Percentiles rank a stretch among this genome's conserved stretches.
Evolutionary conservation across 306 rosid species (phyloP).

Genomic region (Malus sylvestris): DNA sequence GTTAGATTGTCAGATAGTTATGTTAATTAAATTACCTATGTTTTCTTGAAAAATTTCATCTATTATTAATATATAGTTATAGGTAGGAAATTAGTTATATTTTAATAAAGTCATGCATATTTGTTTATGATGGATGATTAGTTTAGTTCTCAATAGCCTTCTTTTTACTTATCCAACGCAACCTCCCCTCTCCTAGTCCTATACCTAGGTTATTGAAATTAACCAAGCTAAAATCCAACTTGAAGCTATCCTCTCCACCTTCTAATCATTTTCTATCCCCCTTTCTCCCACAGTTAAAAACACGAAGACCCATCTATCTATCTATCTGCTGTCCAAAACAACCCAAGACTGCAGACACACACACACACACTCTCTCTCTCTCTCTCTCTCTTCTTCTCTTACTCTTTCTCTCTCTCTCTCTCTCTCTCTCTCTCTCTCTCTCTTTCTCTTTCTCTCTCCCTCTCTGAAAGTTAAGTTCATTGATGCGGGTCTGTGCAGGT

Average conservation of each 20-base stretch:
- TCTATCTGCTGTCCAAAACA: slow-evolving; percentile 17
- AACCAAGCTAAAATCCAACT: slow-evolving; percentile 26
- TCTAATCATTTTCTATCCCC: slow-evolving; percentile 17
- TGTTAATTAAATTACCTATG: too few species aligned
- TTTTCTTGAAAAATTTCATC: neutral
- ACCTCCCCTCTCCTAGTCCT: neutral
- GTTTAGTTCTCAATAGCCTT: neutral
- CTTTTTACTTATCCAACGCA: slow-evolving; percentile 2
- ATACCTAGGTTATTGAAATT: slow-evolving; percentile 5
- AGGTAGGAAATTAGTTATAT: neutral
- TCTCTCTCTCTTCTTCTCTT: neutral
- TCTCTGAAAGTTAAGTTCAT: slow-evolving; percentile 9
- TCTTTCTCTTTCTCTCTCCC: neutral
- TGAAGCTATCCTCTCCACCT: slow-evolving; percentile 6
- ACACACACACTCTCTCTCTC: neutral
- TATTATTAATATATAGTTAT: neutral
- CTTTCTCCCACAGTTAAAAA: slow-evolving; percentile 40
- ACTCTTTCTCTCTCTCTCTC: neutral
- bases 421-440: neutral
- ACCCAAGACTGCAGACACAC: neutral
- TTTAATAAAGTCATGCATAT: neutral
- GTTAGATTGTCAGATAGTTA: neutral
- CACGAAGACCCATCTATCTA: slow-evolving; percentile 26
- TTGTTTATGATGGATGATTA: neutral
- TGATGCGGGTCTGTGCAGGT: slow-evolving; percentile 43